Base-by-base conservation (phyloP, 495 filamentous ascomycete species). In the Parathielavia hyrcaniae region DNA sequence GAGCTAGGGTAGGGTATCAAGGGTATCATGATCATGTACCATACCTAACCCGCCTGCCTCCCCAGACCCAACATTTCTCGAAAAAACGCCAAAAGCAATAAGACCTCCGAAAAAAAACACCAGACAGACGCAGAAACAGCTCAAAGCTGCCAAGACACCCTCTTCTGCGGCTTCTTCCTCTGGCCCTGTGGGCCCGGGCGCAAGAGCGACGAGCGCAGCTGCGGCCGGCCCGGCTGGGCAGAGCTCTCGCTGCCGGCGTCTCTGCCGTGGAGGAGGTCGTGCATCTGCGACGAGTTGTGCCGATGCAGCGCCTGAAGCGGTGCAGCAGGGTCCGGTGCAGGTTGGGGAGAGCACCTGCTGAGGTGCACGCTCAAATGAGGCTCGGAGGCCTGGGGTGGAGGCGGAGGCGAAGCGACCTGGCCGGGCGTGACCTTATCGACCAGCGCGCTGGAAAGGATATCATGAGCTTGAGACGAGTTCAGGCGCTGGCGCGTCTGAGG, bases 61-160 rank as follows among this genome's bases (percentile, higher is more conserved):
- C 8, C 2, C 20, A 20, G 32, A n/a, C 16, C 10, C n/a, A 10
- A 46, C 30, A 20, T 9, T 14, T 16, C 12, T 26, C 16, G 19
- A 2, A 22, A 11, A 35, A 45, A 35, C 40, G 40, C 52, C 52
- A 44, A 30, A 55, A 32, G 35, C 35, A 51, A 46, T n/a, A n/a
- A n/a, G n/a, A n/a, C n/a, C n/a, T n/a, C n/a, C 12, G 17, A 17
- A 3, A 49, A 38, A 43, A 8, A 14, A 53, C 5, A 34, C n/a
- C 20, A 40, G 5, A 36, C 17, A 38, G 44, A 10, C 13, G 7
- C 5, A 32, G 4, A 2, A 13, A 9, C 13, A 26, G 14, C 53
- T 56, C 53, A 56, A 16, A 41, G 0, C 46, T 44, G 10, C 55
- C 55, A 57, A 22, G 44, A 50, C 1, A 57, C 55, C 46, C 22